phyloP scores from a whole-genome alignment of 495 filamentous ascomycete species.

The Bacidia rubella region DNA sequence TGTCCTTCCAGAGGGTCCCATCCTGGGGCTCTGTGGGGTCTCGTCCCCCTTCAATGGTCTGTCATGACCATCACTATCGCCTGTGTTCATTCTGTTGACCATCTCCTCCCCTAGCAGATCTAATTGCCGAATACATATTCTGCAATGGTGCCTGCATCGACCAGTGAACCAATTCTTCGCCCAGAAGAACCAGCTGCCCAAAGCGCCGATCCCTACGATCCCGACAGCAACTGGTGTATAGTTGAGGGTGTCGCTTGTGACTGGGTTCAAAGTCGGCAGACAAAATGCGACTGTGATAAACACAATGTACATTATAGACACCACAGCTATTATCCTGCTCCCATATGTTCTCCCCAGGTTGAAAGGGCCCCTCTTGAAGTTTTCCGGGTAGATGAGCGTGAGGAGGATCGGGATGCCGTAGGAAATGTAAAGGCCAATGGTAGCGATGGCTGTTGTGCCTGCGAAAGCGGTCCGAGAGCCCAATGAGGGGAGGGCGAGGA shows the following conservation, averaged over 20 bases:
- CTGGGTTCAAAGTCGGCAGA: conserved; percentile 45
- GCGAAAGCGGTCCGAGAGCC: conserved; percentile 46
- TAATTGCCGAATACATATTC: conserved; percentile 16
- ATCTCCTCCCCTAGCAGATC: conserved; percentile 17
- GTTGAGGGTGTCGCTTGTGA: conserved; percentile 42
- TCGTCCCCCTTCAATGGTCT: conserved; percentile 3
- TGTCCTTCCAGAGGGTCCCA: background rate
- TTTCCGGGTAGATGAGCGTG: conserved; percentile 33
- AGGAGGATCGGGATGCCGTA: conserved; percentile 53
- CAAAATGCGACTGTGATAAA: conserved; percentile 51
- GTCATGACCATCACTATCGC: conserved; percentile 11
- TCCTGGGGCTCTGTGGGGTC: background rate
- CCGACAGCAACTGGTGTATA: conserved; percentile 53
- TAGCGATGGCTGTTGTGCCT: conserved; percentile 48
- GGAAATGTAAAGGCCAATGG: conserved; percentile 49
- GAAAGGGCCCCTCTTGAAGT: conserved; percentile 36
- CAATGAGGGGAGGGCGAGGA: conserved; percentile 44
- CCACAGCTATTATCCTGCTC: conserved; percentile 36
- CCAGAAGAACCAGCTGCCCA: conserved; percentile 33
- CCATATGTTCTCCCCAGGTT: conserved; percentile 33
- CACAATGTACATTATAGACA: conserved; percentile 37
- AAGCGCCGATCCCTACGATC: conserved; percentile 35
- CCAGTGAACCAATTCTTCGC: conserved; percentile 46
- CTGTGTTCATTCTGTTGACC: conserved; percentile 7
- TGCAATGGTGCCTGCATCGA: conserved; percentile 18